Base-by-base conservation (phyloP, 805 yeast species). In the Teunomyces lycoperdinae region DNA sequence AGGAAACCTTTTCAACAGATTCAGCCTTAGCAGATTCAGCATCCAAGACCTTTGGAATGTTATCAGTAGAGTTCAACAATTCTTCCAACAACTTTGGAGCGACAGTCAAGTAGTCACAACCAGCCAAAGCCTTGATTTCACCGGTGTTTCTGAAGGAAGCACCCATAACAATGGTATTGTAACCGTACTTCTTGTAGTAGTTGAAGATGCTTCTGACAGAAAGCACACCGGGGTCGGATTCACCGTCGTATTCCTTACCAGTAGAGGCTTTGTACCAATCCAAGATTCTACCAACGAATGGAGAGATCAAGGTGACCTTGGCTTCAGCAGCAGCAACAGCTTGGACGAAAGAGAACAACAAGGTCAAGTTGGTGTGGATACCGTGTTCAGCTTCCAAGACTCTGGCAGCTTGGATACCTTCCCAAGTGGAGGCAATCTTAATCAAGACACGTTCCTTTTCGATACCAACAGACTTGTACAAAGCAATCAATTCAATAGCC, bases 251-350 rank as follows among this genome's bases (percentile, higher is more conserved):
- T 49, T 83, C 78, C 80, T 91, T 81, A 64, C 98, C 97, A 56
- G 97, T 89, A 65, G 80, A 69, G 60, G 92, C 94, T 81, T 92
- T 92, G 87, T 81, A 89, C 96, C 97, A 94, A 76, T 94, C 99
- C 72, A 92, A 80, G 71, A 94, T 94, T 81, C 99, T 89, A 64
- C 99, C 99, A 56, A 94, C 99, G 67, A 94, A 94, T 60, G 99
- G 99, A 40, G 99, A 94, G 65, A 94, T 92, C 72, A 94, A 81
- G 50, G 98, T 92, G 61, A 89, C 92, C 54, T 84, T 73, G 60
- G 98, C 99, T 79, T 94, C 99, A 58, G 99, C 99, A 77, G 92
- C 87, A 50, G 99, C 97, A 66, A 94, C 97, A 57, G 99, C 99
- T 78, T 94, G 99, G 48, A 83, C 88, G 66, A 89, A 89, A 34